Conservation (phyloP, 306 rosid genomes). For the Crataegus laevigata region DNA sequence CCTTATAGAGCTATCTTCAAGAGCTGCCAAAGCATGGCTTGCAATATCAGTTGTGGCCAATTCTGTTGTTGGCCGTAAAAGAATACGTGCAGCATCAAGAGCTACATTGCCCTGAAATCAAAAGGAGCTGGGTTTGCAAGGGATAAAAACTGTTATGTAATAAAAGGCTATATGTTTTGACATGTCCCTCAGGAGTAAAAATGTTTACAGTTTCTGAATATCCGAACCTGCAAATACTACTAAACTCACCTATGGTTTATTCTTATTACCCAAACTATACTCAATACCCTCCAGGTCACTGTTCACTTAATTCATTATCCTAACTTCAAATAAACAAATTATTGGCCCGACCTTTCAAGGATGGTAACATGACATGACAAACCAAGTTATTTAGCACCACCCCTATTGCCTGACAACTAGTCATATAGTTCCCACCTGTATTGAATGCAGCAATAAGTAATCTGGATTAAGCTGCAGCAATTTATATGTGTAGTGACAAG, state of each 20-base stretch:
- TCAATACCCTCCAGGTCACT: not conserved
- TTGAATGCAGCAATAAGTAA: not conserved
- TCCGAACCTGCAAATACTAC: not conserved
- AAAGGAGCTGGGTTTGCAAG: conserved; percentile 2
- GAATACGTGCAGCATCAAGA: conserved; percentile 84
- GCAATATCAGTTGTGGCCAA: conserved; percentile 83
- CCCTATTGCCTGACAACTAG: not conserved
- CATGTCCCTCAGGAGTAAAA: not conserved
- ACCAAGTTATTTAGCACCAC: not conserved
- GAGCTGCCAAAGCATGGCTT: conserved; percentile 65
- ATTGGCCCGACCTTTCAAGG: not conserved
- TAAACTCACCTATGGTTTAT: not conserved
- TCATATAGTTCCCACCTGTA: not conserved
- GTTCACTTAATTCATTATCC: not conserved
- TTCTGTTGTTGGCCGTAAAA: conserved; percentile 61
- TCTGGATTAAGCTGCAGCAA: not conserved
- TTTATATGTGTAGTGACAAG: not conserved
- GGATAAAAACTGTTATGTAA: conserved; percentile 4
- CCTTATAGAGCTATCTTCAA: conserved; percentile 80
- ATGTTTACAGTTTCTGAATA: not conserved
- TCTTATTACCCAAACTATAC: not conserved
- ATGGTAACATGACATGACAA: not conserved
- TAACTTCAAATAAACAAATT: not conserved
- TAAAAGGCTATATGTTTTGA: not conserved
- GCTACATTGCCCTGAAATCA: conserved; percentile 91